Conservation (phyloP, 2,329 filamentous ascomycete species). For the Verticillium alfalfae region DNA sequence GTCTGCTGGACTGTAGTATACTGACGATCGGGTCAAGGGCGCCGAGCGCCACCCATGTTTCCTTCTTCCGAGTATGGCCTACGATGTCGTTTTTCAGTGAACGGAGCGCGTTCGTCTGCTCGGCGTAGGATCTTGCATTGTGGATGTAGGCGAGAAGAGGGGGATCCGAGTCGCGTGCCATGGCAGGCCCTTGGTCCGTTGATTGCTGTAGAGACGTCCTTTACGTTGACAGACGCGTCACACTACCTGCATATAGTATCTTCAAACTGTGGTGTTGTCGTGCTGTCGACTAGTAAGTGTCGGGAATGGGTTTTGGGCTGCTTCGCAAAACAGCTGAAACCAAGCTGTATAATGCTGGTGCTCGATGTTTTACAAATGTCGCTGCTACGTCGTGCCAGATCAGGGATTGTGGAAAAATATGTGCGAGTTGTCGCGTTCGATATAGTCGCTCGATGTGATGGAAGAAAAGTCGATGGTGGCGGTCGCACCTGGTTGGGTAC, state of each 20-base stretch:
- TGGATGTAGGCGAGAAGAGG: slow-evolving; percentile 53
- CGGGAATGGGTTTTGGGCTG: neutral
- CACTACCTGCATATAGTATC: neutral
- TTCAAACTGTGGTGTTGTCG: neutral
- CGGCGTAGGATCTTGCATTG: slow-evolving; percentile 42
- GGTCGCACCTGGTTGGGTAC: too few relatives aligned
- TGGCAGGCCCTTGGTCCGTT: slow-evolving; percentile 20
- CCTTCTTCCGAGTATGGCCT: slow-evolving; percentile 83
- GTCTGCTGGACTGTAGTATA: slow-evolving; percentile 32
- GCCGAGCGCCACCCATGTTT: slow-evolving; percentile 67
- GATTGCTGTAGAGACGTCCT: neutral
- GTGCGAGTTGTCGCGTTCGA: too few relatives aligned
- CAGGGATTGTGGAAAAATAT: too few relatives aligned
- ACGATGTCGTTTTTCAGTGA: slow-evolving; percentile 84
- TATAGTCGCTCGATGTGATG: too few relatives aligned
- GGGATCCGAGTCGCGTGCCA: slow-evolving; percentile 48
- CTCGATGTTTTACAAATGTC: neutral
- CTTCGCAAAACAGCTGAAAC: neutral
- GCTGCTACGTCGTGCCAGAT: too few relatives aligned
- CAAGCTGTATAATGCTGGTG: neutral
- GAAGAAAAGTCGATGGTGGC: too few relatives aligned
- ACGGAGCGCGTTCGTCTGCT: slow-evolving; percentile 58
- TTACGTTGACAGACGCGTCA: neutral
- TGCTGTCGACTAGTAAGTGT: neutral
- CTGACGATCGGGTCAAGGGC: slow-evolving; percentile 54